Evolutionary conservation across 1,284 basidiomycete genomes (phyloP).

Genomic region (Lentinula novae-zelandiae): DNA sequence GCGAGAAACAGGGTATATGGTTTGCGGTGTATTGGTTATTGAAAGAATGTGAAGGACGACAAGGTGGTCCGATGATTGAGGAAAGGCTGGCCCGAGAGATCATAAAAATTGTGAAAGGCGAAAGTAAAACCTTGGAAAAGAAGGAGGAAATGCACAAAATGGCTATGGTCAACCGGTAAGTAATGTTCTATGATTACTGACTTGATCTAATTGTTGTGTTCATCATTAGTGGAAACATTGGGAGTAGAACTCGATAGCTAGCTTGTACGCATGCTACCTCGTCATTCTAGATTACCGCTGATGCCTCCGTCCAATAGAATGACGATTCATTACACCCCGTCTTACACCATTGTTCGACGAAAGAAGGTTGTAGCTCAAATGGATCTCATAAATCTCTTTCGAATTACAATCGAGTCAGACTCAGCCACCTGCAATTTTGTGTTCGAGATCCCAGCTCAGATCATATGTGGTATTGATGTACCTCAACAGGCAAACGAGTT

Average conservation of each 20-base stretch:
- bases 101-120: conserved; percentile 62
- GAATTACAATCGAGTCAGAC: background rate
- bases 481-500: no score
- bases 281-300: background rate
- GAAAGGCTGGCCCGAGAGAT: conserved; percentile 76
- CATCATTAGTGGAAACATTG: background rate
- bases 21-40: conserved; percentile 68
- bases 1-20: conserved; percentile 72
- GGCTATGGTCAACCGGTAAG: conserved; percentile 82
- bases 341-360: no score
- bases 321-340: no score
- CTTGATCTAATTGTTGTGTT: background rate
- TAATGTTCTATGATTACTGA: conserved; percentile 27
- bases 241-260: background rate
- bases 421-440: background rate
- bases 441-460: background rate
- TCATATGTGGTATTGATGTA: background rate
- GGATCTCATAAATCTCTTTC: no score
- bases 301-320: no score
- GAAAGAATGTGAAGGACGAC: conserved; percentile 48
- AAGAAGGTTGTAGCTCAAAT: no score
- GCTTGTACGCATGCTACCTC: background rate
- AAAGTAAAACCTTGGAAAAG: conserved; percentile 49
- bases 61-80: conserved; percentile 48
- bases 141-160: conserved; percentile 64